Conservation (phyloP, 208 protist species). For the Phytomonas sp. region DNA sequence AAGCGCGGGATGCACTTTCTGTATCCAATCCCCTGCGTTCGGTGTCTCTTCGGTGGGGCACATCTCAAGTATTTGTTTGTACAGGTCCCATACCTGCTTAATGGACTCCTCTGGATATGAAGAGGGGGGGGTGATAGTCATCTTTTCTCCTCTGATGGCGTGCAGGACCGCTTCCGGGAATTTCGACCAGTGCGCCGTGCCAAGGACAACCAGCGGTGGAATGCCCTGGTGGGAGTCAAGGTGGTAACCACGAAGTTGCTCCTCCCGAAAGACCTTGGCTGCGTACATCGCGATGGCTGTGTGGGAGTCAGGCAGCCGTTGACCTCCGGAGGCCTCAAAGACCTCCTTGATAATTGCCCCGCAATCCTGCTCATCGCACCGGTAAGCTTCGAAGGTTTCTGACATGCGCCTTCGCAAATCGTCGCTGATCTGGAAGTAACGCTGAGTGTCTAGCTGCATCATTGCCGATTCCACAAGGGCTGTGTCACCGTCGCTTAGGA, state of each 20-base stretch:
- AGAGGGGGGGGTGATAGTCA: slow-evolving; percentile 4
- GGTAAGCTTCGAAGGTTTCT: slow-evolving; percentile 45
- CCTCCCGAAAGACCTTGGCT: slow-evolving; percentile 46
- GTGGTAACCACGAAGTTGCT: slow-evolving; percentile 18
- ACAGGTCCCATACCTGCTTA: slow-evolving; percentile 19
- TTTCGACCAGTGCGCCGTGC: slow-evolving; percentile 85
- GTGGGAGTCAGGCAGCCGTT: slow-evolving; percentile 77
- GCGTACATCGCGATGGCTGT: slow-evolving; percentile 75
- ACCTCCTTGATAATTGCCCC: slow-evolving; percentile 62
- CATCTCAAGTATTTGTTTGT: slow-evolving; percentile 15
- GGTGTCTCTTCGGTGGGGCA: neutral
- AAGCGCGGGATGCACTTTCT: slow-evolving; percentile 42
- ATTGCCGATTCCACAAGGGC: slow-evolving; percentile 48
- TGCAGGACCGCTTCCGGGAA: slow-evolving; percentile 72
- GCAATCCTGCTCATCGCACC: slow-evolving; percentile 74
- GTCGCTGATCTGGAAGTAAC: slow-evolving; percentile 45
- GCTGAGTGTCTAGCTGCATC: slow-evolving; percentile 45
- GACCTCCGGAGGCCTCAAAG: slow-evolving; percentile 32
- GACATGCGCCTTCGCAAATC: slow-evolving; percentile 42
- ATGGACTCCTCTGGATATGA: slow-evolving; percentile 1
- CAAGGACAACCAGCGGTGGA: slow-evolving; percentile 53
- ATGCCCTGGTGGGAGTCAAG: slow-evolving; percentile 17
- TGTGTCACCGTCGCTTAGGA: slow-evolving; percentile 74
- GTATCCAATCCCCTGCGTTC: slow-evolving; percentile 7
- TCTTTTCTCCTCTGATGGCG: slow-evolving; percentile 46